Base-by-base conservation (phyloP, 192 early-diverging fungal species). In the Chytriomyces sp. region DNA sequence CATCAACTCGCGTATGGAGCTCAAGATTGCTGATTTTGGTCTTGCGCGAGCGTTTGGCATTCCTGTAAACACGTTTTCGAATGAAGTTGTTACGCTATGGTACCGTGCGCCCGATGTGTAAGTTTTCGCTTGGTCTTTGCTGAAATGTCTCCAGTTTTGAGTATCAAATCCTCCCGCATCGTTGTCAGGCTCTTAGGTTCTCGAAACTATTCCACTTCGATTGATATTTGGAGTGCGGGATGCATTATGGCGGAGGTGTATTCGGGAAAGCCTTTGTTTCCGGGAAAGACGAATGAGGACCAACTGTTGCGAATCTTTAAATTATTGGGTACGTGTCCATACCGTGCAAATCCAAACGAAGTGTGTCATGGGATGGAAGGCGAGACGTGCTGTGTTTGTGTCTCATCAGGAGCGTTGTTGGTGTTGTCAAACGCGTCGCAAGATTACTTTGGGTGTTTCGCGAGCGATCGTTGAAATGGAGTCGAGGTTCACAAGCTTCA, bases 21-120 rank as follows among this genome's bases (percentile, higher is more conserved):
- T 88, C 3, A 88, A 88, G 61, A 76, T 88, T 31, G 86, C 80
- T n/a, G 98, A 99, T 80, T 99, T 99, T 84, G 98, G 98, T 54
- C 85, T 98, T 52, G 98, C 96, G 8, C 82, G 95, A 28, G 98
- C 96, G 4, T 98, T 97, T 80, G 98, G 96, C n/a, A 96, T 98
- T 62, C 96, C 96, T 22, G 87, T 89, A 81, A 88, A 94, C 77
- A 95, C 95, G 30, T 98, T 95, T 73, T 95, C 94, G 22, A 96
- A 98, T 79, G 96, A 98, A 79, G 96, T 98, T n/a, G n/a, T n/a
- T n/a, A n/a, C n/a, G n/a, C n/a, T n/a, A n/a, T n/a, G n/a, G n/a
- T n/a, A n/a, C n/a, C 25, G 96, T 53, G 93, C 96, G 17, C 96
- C 94, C 1, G 96, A 98, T 79, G 93, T 98, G 26, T 64, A 44